phyloP scores from a whole-genome alignment of 768 basidiomycete genomes.

The Lentinula detonsa region DNA sequence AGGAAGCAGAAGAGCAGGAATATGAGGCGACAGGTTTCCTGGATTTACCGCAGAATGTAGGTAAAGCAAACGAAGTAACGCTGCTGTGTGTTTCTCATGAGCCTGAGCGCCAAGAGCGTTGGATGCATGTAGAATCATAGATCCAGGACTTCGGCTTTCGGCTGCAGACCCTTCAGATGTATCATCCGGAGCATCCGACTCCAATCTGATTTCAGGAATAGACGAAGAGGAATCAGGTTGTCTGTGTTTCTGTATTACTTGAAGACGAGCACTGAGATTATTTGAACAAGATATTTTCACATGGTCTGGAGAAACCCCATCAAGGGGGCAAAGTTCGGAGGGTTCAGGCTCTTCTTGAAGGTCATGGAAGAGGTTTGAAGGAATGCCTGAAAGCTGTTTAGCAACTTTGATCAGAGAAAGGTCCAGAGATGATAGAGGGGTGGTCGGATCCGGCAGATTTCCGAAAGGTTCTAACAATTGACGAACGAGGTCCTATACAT shows the following conservation, averaged over 20 bases:
- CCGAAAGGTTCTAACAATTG: constrained; percentile 54
- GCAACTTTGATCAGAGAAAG: constrained; percentile 40
- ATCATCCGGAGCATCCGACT: constrained; percentile 14
- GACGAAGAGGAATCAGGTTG: constrained; percentile 15
- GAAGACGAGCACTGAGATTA: constrained; percentile 50
- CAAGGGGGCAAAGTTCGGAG: constrained; percentile 41
- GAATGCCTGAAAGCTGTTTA: constrained; percentile 52
- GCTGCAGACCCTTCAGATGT: background rate
- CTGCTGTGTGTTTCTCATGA: constrained; percentile 56
- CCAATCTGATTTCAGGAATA: constrained; percentile 36
- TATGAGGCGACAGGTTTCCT: constrained; percentile 59
- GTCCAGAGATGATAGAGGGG: constrained; percentile 36
- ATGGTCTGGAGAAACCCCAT: constrained; percentile 36
- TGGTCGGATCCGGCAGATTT: constrained; percentile 33
- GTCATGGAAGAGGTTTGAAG: constrained; percentile 39
- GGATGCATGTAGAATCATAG: constrained; percentile 42
- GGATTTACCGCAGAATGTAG: constrained; percentile 69
- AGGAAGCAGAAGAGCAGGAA: constrained; percentile 65
- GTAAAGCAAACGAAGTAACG: constrained; percentile 65
- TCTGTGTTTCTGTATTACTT: constrained; percentile 30
- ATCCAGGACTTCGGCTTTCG: constrained; percentile 14
- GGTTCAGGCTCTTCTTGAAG: constrained; percentile 50
- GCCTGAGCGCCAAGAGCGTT: constrained; percentile 37
- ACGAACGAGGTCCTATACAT: constrained; percentile 57
- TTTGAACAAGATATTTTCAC: constrained; percentile 43